Percentiles rank a stretch among this genome's conserved stretches.
Evolutionary conservation across 345 rosid species (phyloP).

Genomic region (Eucalyptus tenuipes): DNA sequence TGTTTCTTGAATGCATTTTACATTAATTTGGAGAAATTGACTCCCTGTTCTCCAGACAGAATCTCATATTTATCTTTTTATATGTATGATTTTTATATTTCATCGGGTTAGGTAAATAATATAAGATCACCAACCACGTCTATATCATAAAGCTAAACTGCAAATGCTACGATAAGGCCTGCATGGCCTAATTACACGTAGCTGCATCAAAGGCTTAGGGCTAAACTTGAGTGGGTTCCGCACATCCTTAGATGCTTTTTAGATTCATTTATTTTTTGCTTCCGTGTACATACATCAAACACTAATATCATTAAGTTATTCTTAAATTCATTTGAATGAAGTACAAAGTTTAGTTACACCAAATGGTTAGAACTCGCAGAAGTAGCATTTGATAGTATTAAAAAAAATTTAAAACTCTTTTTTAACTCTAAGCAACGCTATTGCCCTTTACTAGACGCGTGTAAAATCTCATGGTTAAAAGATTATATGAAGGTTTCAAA

Average conservation of each 20-base stretch:
- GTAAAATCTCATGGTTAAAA: background rate
- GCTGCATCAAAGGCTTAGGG: background rate
- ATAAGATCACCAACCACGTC: background rate
- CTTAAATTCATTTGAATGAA: background rate
- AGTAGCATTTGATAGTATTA: background rate
- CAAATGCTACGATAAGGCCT: background rate
- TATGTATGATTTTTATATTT: background rate
- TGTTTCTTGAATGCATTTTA: background rate
- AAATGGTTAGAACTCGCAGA: background rate
- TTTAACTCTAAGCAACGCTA: background rate
- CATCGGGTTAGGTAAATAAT: background rate
- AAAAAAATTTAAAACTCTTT: background rate
- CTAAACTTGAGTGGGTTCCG: background rate
- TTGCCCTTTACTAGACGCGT: background rate
- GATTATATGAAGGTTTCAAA: rapidly evolving
- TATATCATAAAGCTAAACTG: background rate
- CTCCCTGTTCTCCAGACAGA: background rate
- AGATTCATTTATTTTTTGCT: background rate
- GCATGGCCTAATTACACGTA: background rate
- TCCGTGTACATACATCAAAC: background rate
- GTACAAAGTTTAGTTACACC: background rate
- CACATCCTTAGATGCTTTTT: background rate
- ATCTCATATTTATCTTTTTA: background rate
- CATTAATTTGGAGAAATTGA: background rate
- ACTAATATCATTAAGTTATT: background rate